Conservation (phyloP, 2,329 filamentous ascomycete species). For the Akanthomyces dipterigenus region DNA sequence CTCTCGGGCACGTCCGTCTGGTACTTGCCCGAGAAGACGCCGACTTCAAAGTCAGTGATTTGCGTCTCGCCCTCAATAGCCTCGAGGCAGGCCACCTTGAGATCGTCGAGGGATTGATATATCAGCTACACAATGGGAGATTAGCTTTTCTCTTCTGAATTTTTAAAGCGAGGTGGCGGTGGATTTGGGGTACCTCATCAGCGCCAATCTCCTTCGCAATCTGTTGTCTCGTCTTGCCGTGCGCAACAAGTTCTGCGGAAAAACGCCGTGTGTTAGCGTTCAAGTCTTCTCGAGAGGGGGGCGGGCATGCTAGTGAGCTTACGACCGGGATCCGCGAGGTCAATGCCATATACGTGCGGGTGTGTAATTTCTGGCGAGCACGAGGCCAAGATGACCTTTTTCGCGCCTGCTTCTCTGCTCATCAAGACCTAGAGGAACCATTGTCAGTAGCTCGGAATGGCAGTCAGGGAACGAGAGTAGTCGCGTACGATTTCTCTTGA, state of each 20-base stretch:
- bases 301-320: neutral
- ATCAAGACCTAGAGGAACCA: slow-evolving; percentile 41
- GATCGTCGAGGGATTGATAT: slow-evolving; percentile 57
- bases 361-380: slow-evolving; percentile 76
- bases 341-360: slow-evolving; percentile 59
- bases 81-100: slow-evolving; percentile 73
- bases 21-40: slow-evolving; percentile 87
- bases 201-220: slow-evolving; percentile 37
- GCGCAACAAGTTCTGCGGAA: slow-evolving; percentile 27
- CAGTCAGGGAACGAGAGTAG: neutral
- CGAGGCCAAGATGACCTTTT: slow-evolving; percentile 72
- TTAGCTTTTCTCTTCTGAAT: neutral
- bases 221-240: slow-evolving; percentile 28
- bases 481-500: slow-evolving; percentile 38
- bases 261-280: neutral
- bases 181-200: slow-evolving; percentile 23
- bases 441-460: neutral
- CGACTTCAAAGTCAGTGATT: slow-evolving; percentile 70
- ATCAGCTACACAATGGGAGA: slow-evolving; percentile 40
- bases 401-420: slow-evolving; percentile 75
- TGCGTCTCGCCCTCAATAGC: slow-evolving; percentile 51
- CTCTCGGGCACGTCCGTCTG: slow-evolving; percentile 69
- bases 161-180: too few species aligned
- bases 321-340: slow-evolving; percentile 28
- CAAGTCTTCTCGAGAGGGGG: neutral